Conservation (phyloP, 768 basidiomycete genomes). For the Coprinopsis marcescibilis region DNA sequence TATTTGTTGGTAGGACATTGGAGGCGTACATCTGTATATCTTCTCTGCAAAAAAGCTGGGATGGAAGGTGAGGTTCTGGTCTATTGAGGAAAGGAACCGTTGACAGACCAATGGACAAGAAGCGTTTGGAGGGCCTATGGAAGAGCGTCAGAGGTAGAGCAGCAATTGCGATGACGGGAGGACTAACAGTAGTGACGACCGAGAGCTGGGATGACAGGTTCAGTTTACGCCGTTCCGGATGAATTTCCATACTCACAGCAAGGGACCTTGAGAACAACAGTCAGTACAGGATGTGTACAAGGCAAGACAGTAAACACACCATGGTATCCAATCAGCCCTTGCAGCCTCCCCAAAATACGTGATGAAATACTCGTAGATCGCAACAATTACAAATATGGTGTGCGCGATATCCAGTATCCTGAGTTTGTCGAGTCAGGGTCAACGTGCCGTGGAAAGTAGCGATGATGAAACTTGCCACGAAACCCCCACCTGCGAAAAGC, state of each 20-base stretch:
- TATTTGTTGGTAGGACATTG: no score
- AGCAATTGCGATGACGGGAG: neutral
- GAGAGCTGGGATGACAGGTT: conserved; percentile 26
- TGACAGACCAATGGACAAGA: conserved; percentile 42
- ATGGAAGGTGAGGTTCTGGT: conserved; percentile 23
- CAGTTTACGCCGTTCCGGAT: neutral
- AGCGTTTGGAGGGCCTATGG: conserved; percentile 40
- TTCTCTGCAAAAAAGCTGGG: conserved; percentile 17
- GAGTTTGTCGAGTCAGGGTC: neutral
- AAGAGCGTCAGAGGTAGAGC: neutral
- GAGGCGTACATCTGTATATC: conserved; percentile 11
- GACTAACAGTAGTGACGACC: conserved; percentile 29
- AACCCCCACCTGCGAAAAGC: conserved; percentile 22
- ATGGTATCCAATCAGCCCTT: conserved; percentile 38
- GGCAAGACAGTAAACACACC: conserved; percentile 23
- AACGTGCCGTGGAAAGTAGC: neutral
- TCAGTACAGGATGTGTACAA: neutral
- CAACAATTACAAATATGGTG: conserved; percentile 32
- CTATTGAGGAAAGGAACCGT: neutral
- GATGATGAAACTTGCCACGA: conserved; percentile 6
- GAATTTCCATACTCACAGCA: conserved; percentile 23
- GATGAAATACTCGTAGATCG: conserved; percentile 41
- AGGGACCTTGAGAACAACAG: conserved; percentile 27
- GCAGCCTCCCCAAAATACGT: conserved; percentile 31
- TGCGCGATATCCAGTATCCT: conserved; percentile 34